Base-by-base conservation (phyloP, 1,139 yeast species). In the Suhomyces coccinellae region DNA sequence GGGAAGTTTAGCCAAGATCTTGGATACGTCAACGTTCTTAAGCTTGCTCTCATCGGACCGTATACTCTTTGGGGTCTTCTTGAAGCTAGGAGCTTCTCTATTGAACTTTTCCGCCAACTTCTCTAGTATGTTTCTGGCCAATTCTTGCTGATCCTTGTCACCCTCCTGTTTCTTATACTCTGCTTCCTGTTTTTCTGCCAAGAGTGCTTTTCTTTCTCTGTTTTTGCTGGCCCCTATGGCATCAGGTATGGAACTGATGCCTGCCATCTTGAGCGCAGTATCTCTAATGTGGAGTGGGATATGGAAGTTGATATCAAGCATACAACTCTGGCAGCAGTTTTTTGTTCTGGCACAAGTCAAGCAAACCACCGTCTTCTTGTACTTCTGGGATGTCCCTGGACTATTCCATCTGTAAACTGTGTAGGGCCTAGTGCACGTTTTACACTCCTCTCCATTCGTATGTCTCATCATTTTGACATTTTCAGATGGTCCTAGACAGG, bases 291-390 rank as follows among this genome's bases (percentile, higher is more conserved):
- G 82, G 14, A 89, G 63, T 0, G 97, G 91, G 22, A 93, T 79
- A 6, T 90, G 87, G 67, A 83, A 87, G 22, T 84, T 79, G 41
- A 89, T 70, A 66, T 93, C 98, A 36, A 87, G 66, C 80, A 89
- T 78, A 61, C 99, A 93, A 17, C 83, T 68, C 61, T 93, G 98
- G 59, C 99, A 93, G 53, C 96, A 86, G 65, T 87, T 85, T 52
- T 85, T 77, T 39, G 85, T 79, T 36, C 82, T 70, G 1, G 97
- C 84, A 66, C 99, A 93, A 0, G 91, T 82, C 33, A 69, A 62
- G 63, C 99, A 90, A 17, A 89, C 79, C 5, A 77, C 65, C 6
- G 87, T 82, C 54, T 75, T 79, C 48, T 73, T 73, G 41, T 73
- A 59, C 46, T 71, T 67, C 37, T 59, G 62, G 36, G 51, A 37